Base-by-base conservation (phyloP, 352 stramenopile genomes). In the Phytopythium mirpurense region DNA sequence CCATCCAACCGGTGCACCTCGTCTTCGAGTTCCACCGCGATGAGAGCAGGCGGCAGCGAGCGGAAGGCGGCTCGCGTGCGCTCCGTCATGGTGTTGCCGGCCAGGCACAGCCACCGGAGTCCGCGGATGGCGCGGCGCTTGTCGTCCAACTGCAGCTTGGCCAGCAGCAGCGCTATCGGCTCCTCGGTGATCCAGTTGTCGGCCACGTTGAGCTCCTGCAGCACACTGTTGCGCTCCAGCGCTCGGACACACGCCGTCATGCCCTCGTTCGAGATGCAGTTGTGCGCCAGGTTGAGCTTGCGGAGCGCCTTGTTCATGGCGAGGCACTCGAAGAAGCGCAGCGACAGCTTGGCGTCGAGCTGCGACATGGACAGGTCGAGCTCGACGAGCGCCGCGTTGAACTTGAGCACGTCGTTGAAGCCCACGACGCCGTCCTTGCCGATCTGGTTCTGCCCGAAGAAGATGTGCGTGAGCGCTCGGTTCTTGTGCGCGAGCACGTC, bases 171-270 rank as follows among this genome's bases (percentile, higher is more conserved):
- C 38, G 72, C 72, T 16, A 87, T 47, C 43, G 76, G 74, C 42
- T 90, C 80, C 56, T 95, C 82, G 0, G 80, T 90, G 57, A 95
- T 87, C 16, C 63, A 56, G 46, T 93, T 93, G 57, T 81, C 62
- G 0, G 71, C 63, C n/a, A 95, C 23, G 51, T 93, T 83, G 19
- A 95, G 68, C n/a, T 93, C 75, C 1, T 62, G 60, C 15, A 95
- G 57, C 14, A 62, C 65, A 6, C 54, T 57, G 54, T 92, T 90
- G 8, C 49, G 56, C 35, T 88, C 73, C 3, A 90, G 56, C n/a
- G 76, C 69, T 2, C 62, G 65, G 32, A 81, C 65, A 19, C 78
- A 90, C 11, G 70, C 78, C 54, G 75, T 71, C 45, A 88, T 68
- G 4, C 82, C 82, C 60, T 90, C 82, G 46, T 88, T 88, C 11